phyloP scores from a whole-genome alignment of 768 basidiomycete species.

The Mycena vulgaris region DNA sequence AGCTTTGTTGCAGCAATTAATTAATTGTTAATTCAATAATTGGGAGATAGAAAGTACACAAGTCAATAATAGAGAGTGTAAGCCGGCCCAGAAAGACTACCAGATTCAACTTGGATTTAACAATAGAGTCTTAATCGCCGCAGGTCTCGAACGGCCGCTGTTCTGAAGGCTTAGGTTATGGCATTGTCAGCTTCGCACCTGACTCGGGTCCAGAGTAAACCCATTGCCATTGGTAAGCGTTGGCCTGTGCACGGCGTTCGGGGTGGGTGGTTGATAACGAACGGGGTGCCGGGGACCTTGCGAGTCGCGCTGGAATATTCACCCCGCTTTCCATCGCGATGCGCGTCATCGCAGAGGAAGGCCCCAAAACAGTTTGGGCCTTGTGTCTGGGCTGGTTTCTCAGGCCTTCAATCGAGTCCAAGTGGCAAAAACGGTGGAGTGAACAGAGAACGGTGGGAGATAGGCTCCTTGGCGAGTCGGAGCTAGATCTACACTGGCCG shows the following conservation, averaged over 20 bases:
- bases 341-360: neutral
- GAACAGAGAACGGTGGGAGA: no score
- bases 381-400: neutral
- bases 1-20: no score
- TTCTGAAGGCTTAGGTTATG: neutral
- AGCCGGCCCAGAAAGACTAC: no score
- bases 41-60: no score
- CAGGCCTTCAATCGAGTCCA: neutral
- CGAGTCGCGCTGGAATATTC: neutral
- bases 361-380: neutral
- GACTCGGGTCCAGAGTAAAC: neutral
- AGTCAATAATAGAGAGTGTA: no score
- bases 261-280: neutral
- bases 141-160: slow-evolving; percentile 8
- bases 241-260: neutral
- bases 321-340: neutral
- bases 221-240: neutral
- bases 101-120: no score
- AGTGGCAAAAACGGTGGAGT: neutral
- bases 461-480: neutral
- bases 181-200: neutral
- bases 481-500: neutral
- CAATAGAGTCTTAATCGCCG: no score
- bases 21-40: no score
- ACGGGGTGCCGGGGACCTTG: neutral